Conservation (phyloP, 2,329 filamentous ascomycete species). For the Fusarium coicis region DNA sequence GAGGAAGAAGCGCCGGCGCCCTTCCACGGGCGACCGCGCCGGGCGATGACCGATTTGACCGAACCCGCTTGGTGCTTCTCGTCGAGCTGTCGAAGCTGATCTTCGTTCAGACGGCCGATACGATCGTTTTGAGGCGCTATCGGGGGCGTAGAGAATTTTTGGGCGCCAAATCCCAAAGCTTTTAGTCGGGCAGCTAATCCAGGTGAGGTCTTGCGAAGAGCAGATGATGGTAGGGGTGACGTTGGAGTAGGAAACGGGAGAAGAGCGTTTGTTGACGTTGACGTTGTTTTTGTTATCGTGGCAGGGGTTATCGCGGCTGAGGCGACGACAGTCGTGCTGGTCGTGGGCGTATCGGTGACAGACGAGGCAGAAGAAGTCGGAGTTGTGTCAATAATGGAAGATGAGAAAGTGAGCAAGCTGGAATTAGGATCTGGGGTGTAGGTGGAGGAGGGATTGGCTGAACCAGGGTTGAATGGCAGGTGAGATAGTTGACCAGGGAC, state of each 20-base stretch:
- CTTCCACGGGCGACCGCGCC: slow-evolving; percentile 78
- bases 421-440: slow-evolving; percentile 40
- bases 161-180: slow-evolving; percentile 68
- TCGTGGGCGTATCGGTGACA: slow-evolving; percentile 20
- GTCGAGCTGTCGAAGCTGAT: slow-evolving; percentile 76
- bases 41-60: slow-evolving; percentile 62
- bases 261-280: slow-evolving; percentile 41
- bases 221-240: slow-evolving; percentile 44
- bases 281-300: slow-evolving; percentile 37
- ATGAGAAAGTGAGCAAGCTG: slow-evolving; percentile 39
- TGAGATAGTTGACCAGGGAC: slow-evolving; percentile 43
- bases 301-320: slow-evolving; percentile 33
- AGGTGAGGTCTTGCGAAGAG: slow-evolving; percentile 68
- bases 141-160: slow-evolving; percentile 50
- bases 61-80: slow-evolving; percentile 70
- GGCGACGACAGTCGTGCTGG: slow-evolving; percentile 33
- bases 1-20: slow-evolving; percentile 61
- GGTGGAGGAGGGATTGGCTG: slow-evolving; percentile 42
- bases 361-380: slow-evolving; percentile 34
- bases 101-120: slow-evolving; percentile 76
- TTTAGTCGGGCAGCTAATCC: slow-evolving; percentile 73
- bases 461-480: slow-evolving; percentile 45
- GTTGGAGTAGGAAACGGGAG: slow-evolving; percentile 35
- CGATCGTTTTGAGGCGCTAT: slow-evolving; percentile 52
- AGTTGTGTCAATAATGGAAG: slow-evolving; percentile 34